phyloP scores from a whole-genome alignment of 148 eudicot genomes.

The Gaultheria prostrata region DNA sequence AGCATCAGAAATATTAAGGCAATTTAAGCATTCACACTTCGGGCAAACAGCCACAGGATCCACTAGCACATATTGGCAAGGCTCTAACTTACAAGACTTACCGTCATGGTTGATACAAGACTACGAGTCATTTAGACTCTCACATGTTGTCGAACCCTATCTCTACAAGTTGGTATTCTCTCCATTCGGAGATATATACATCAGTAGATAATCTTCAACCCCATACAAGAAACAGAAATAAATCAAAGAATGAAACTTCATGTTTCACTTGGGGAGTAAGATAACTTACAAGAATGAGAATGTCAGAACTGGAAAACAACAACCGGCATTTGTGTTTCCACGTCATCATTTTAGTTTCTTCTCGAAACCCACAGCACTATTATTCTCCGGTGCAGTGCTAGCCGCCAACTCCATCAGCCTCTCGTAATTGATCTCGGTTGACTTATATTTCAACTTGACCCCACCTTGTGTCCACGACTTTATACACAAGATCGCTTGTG shows the following conservation, averaged over 20 bases:
- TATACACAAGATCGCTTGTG: slow-evolving; percentile 49
- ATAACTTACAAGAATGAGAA: slow-evolving; percentile 5
- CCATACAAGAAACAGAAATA: neutral
- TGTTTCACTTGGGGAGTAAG: neutral
- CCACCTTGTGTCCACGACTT: slow-evolving; percentile 69
- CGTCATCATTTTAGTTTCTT: slow-evolving; percentile 45
- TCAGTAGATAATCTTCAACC: slow-evolving; percentile 8
- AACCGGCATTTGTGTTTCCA: slow-evolving; percentile 10
- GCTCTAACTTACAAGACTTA: neutral
- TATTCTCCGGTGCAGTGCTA: slow-evolving; percentile 26
- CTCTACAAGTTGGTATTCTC: slow-evolving; percentile 7
- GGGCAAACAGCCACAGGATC: neutral
- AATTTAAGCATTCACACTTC: neutral
- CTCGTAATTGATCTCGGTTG: slow-evolving; percentile 61
- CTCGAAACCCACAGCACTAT: slow-evolving; percentile 32
- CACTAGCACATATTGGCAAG: neutral
- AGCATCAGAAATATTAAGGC: neutral
- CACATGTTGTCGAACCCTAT: neutral
- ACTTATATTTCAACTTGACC: slow-evolving; percentile 53
- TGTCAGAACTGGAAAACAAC: neutral
- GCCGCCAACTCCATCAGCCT: slow-evolving; percentile 63
- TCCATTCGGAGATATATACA: slow-evolving; percentile 1
- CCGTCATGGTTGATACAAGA: neutral
- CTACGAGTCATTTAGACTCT: neutral
- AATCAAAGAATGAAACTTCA: neutral